Evolutionary conservation across 1,284 basidiomycete genomes (phyloP), one percentile per base, ranked within the genome.

Genomic region (Ganoderma lingzhi): DNA sequence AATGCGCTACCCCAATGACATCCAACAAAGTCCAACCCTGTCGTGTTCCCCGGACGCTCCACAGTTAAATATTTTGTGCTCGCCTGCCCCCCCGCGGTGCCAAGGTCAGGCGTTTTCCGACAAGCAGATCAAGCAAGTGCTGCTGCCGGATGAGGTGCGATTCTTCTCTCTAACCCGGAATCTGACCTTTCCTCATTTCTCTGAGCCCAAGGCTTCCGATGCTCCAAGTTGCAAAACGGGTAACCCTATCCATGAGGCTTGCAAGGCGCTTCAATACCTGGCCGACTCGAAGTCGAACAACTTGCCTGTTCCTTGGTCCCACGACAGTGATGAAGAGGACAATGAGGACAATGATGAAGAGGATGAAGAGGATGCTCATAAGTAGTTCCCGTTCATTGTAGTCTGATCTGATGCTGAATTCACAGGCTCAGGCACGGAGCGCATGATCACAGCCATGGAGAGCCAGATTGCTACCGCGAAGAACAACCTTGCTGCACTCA

Each of bases 241-340:
- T 39, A 95, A 96, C 28, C 89, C 91, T 45, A 97, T 99, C 64
- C 91, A 96, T 77, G 87, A 90, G 67, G 92, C 94, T 28, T 96
- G 95, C 9, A 87, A 89, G 62, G 90, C 94, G 65, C 84, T 99
- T 30, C 90, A 96, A 78, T 87, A 88, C 48, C 81, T 96, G 32
- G 99, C 98, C 82, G 92, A 97, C 67, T 94, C 96, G 74, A 98
- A 97, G 82, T 97, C 95, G 94, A 88, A 88, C 78, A 84, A 84
- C 62, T 81, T 97, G 42, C 96, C 97, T 0, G 86, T 90, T 2
- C 83, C 91, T 60, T 86, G 79, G 6, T 75, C 77, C 1, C 71
- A 87, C 44, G 85, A 86, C 61, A 82, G 85, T 9, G 83, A 85
- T 0, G 87, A 87, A 0, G 84, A 88, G 0, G 87, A 87, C 0